Conservation (phyloP, 805 yeast species). For the Candida pseudofarinosa region DNA sequence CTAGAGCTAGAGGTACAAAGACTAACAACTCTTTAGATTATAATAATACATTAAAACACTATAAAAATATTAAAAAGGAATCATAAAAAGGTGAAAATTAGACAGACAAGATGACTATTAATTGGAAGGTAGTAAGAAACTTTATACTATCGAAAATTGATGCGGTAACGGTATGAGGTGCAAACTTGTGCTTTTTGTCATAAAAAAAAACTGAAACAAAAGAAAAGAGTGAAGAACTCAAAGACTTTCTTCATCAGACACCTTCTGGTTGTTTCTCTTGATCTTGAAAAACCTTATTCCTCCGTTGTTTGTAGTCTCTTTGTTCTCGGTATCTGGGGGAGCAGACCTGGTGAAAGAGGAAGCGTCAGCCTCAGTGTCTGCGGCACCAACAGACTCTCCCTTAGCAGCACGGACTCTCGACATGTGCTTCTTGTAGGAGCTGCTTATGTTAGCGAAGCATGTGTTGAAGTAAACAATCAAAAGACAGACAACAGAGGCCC, state of each 20-base stretch:
- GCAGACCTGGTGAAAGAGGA: conserved; percentile 42
- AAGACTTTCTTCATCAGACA: conserved; percentile 42
- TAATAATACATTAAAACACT: not conserved
- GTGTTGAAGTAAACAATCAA: conserved; percentile 48
- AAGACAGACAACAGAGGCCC: conserved; percentile 64
- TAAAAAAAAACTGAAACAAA: not conserved
- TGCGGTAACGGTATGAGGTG: not conserved
- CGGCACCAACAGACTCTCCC: conserved; percentile 17
- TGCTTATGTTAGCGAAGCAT: conserved; percentile 47
- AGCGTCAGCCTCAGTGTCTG: conserved; percentile 33
- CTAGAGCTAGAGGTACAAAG: too few relatives aligned
- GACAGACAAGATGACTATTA: not conserved
- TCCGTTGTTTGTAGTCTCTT: conserved; percentile 39
- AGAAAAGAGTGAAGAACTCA: conserved; percentile 11
- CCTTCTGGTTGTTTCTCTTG: conserved; percentile 49
- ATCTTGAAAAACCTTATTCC: conserved; percentile 79
- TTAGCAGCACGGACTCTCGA: conserved; percentile 30
- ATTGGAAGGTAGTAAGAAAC: not conserved
- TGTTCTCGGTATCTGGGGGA: conserved; percentile 19
- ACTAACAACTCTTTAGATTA: too few relatives aligned
- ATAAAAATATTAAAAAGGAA: not conserved
- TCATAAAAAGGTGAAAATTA: not conserved
- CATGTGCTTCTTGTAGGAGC: conserved; percentile 50
- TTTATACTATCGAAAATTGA: not conserved
- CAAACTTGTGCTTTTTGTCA: not conserved